Evolutionary conservation across 176 grass and related monocot species (phyloP).

Genomic region (Aegilops speltoides): DNA sequence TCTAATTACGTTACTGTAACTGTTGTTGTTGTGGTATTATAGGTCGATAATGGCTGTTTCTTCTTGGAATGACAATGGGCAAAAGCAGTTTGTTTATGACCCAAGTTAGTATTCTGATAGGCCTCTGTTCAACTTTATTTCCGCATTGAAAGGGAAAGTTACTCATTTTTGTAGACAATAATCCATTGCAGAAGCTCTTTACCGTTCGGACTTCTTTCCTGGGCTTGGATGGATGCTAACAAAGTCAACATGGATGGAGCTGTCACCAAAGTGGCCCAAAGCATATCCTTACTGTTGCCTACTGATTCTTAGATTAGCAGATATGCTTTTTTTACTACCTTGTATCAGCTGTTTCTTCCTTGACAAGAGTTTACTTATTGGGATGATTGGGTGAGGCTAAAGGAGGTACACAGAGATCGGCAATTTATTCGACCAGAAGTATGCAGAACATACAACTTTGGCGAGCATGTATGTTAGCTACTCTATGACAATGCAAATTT

Average conservation of each 20-base stretch:
- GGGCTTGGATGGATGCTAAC: constrained; percentile 99
- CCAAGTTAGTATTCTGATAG: constrained; percentile 59
- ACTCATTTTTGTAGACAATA: constrained; percentile 34
- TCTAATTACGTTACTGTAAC: constrained; percentile 24
- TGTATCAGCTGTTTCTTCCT: constrained; percentile 53
- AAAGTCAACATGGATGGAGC: constrained; percentile 88
- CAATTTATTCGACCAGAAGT: constrained; percentile 97
- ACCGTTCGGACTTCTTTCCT: constrained; percentile 97
- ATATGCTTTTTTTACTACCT: constrained; percentile 9
- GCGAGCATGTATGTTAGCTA: constrained; percentile 74
- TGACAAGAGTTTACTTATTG: constrained; percentile 97
- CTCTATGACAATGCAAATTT: constrained; percentile 1
- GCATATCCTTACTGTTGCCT: constrained; percentile 85
- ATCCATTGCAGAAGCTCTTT: constrained; percentile 71
- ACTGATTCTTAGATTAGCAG: constrained; percentile 6
- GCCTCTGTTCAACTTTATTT: neutral
- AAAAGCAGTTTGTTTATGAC: constrained; percentile 87
- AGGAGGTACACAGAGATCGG: constrained; percentile 72
- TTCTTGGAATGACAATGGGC: constrained; percentile 99
- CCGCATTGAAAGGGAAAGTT: constrained; percentile 23
- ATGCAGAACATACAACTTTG: constrained; percentile 99
- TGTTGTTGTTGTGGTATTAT: constrained; percentile 21
- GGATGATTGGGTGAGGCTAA: constrained; percentile 98
- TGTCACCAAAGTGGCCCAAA: constrained; percentile 99
- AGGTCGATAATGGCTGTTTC: constrained; percentile 99